phyloP scores from a whole-genome alignment of 2,329 filamentous ascomycete genomes.

The Chaetothyriales sp. region DNA sequence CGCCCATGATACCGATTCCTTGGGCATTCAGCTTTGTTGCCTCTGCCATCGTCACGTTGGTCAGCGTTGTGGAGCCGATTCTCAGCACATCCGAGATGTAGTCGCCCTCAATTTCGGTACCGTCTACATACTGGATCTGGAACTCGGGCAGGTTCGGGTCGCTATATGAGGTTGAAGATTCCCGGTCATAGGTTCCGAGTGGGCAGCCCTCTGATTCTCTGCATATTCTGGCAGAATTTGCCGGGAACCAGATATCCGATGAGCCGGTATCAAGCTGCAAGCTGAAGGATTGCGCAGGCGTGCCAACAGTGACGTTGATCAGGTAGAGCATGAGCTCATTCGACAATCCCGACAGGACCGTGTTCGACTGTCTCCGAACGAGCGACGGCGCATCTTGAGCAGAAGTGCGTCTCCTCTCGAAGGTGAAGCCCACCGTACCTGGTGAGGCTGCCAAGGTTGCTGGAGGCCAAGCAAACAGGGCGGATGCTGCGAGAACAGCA shows the following conservation, averaged over 20 bases:
- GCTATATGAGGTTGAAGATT: constrained; percentile 15
- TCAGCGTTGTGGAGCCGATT: constrained; percentile 22
- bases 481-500: constrained; percentile 6
- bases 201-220: constrained; percentile 3
- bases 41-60: constrained; percentile 25
- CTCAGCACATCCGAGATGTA: constrained; percentile 25
- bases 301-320: constrained; percentile 48
- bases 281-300: constrained; percentile 41
- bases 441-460: constrained; percentile 4
- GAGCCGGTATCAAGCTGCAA: constrained; percentile 54
- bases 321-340: constrained; percentile 38
- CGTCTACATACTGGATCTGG: constrained; percentile 26
- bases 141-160: constrained; percentile 17
- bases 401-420: constrained; percentile 10
- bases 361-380: constrained; percentile 10
- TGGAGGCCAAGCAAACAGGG: constrained; percentile 8
- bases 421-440: constrained; percentile 11
- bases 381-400: constrained; percentile 6
- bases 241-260: constrained; percentile 49
- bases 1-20: constrained; percentile 24
- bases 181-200: constrained; percentile 15
- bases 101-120: constrained; percentile 23
- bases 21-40: constrained; percentile 18
- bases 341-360: constrained; percentile 9
- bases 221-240: constrained; percentile 15